Evolutionary conservation across 139 green algal species (phyloP), one percentile per base, ranked within the genome.

Genomic region (Pseudopediastrum boryanum): DNA sequence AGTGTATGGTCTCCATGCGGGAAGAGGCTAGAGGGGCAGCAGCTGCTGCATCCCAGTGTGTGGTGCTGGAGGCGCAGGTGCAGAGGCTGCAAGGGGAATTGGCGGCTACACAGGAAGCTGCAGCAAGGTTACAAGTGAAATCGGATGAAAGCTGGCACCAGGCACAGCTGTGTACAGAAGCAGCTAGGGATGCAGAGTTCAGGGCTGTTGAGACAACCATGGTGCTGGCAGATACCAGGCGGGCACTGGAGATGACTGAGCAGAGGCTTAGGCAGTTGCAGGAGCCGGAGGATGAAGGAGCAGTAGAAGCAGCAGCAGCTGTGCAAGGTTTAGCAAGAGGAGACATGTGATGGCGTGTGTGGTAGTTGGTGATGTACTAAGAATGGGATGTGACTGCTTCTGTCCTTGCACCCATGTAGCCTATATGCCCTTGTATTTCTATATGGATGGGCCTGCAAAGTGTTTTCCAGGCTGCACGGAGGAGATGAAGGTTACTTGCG

Each of bases 151-250:
- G 16, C 41, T 44, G 71, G 54, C 54, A 70, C 39, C 42, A 31
- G 38, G 54, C 56, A 42, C 54, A 78, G n/a, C 68, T 78, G n/a
- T 51, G 52, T 44, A 52, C 39, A 41, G 54, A 78, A 41, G 59
- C 71, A 27, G 71, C 71, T 12, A 27, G 71, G 3, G 71, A 78
- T 56, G 71, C 71, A 38, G 54, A 78, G 25, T 78, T 58, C 19
- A 33, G 52, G 25, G 38, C 36, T 59, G 71, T 78, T n/a, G 39
- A 78, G 71, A 78, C 71, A 3, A 54, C 35, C 16, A 68, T 56
- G 1, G n/a, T 78, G 54, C 54, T 78, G 39, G 71, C 71, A 31
- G 71, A 78, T 10, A 46, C 56, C 9, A 25, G 52, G 25, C 39
- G 71, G 4, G 71, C 42, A 36, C 41, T 78, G 2, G 71, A 78